Conservation (phyloP, 371 early-diverging fungal genomes). For the Chytridium lagenaria region DNA sequence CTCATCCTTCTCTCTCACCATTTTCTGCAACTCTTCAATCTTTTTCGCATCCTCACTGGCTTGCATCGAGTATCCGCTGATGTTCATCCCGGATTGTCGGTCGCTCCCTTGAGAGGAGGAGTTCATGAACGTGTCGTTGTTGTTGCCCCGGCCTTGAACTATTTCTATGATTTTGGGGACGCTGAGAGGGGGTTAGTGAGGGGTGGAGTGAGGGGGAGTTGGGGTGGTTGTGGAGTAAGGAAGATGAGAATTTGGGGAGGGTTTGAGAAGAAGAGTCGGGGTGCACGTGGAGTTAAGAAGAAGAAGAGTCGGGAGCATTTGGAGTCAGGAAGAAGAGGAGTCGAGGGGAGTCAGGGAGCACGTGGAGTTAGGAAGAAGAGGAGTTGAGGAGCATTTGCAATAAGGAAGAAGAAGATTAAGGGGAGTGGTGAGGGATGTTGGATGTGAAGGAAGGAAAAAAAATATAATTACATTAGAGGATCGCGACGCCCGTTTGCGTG, state of each 20-base stretch:
- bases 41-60: not conserved
- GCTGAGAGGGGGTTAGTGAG: not conserved
- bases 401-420: no score
- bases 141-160: conserved; percentile 15
- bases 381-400: no score
- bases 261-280: no score
- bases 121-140: conserved; percentile 19
- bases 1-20: not conserved
- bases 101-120: not conserved
- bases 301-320: no score
- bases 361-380: no score
- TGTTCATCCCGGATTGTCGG: not conserved
- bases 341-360: no score
- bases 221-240: not conserved
- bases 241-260: not conserved
- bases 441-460: not conserved
- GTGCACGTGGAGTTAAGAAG: no score
- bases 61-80: not conserved
- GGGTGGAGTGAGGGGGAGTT: not conserved
- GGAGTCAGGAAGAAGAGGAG: no score
- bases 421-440: not conserved
- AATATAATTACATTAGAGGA: not conserved
- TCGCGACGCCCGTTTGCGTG: conserved; percentile 14
- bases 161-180: conserved; percentile 22
- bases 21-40: not conserved